These are phyloP conservation scores for Kwoniella sp. DNA, from an alignment of 768 basidiomycete species.

Conservation along the genomic window DNA sequence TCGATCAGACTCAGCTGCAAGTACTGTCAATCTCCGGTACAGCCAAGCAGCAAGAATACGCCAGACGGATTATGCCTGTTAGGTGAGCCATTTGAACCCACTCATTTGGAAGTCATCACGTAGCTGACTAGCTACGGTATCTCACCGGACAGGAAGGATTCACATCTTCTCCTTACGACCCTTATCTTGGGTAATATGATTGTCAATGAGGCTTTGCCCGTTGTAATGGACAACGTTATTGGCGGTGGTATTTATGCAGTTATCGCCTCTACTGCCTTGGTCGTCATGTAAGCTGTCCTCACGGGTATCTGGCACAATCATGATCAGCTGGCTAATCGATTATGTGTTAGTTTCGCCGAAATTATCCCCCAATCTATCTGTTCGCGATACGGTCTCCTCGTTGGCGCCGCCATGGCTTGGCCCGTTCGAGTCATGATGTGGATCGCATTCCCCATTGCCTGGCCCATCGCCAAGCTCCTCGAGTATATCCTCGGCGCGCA, in stretches of 20 bases:
- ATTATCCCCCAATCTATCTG: slow-evolving; percentile 93
- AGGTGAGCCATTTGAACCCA: slow-evolving; percentile 60
- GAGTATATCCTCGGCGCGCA: slow-evolving; percentile 76
- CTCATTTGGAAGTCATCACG: no score
- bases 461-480: slow-evolving; percentile 82
- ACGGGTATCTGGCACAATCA: not conserved
- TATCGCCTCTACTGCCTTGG: slow-evolving; percentile 77
- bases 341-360: slow-evolving; percentile 70
- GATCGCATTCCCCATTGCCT: slow-evolving; percentile 69
- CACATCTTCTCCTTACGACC: slow-evolving; percentile 42
- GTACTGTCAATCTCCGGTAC: slow-evolving; percentile 83
- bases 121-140: no score
- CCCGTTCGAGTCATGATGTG: slow-evolving; percentile 71
- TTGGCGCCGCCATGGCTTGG: slow-evolving; percentile 82
- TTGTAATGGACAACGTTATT: slow-evolving; percentile 76
- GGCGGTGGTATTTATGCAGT: slow-evolving; percentile 78
- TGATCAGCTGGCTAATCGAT: not conserved
- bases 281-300: slow-evolving; percentile 73
- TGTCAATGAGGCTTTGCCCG: slow-evolving; percentile 69
- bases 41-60: slow-evolving; percentile 74
- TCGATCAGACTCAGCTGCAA: slow-evolving; percentile 88
- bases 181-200: slow-evolving; percentile 79
- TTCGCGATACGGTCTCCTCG: slow-evolving; percentile 82
- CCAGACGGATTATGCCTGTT: slow-evolving; percentile 81
- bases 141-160: slow-evolving; percentile 34